These are phyloP conservation scores for Xylariales sp. DNA, from an alignment of 2,329 filamentous ascomycete genomes.

Conservation along the genomic window DNA sequence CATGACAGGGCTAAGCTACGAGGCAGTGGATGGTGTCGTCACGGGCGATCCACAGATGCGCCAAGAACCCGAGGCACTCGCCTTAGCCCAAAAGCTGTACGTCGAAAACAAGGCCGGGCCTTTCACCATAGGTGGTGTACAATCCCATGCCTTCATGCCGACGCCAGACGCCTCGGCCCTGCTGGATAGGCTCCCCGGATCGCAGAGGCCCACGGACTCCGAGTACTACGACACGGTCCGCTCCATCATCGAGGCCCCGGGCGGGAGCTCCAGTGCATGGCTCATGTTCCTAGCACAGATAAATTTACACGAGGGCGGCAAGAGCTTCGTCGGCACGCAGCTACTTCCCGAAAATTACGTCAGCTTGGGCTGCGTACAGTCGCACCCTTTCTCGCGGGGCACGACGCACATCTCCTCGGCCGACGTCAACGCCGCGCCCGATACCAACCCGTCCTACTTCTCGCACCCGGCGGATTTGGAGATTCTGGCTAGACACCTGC, in stretches of 20 bases:
- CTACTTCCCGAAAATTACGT: slow-evolving; percentile 39
- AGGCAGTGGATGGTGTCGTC: slow-evolving; percentile 31
- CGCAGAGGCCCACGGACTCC: slow-evolving; percentile 17
- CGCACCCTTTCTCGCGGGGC: slow-evolving; percentile 62
- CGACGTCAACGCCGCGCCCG: slow-evolving; percentile 55
- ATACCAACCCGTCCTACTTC: slow-evolving; percentile 65
- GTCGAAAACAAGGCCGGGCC: slow-evolving; percentile 40
- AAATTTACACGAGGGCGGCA: slow-evolving; percentile 42
- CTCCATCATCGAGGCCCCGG: slow-evolving; percentile 36
- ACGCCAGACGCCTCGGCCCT: slow-evolving; percentile 31
- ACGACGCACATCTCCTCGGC: slow-evolving; percentile 60
- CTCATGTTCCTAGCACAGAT: slow-evolving; percentile 44
- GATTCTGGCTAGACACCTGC: slow-evolving; percentile 52
- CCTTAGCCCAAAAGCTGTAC: slow-evolving; percentile 36
- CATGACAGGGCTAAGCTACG: slow-evolving; percentile 36
- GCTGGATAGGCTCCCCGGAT: slow-evolving; percentile 25
- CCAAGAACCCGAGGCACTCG: slow-evolving; percentile 38
- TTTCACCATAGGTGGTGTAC: slow-evolving; percentile 39
- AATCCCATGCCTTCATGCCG: slow-evolving; percentile 44
- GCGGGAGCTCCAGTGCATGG: slow-evolving; percentile 39
- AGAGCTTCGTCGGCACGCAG: slow-evolving; percentile 40
- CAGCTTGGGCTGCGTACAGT: slow-evolving; percentile 36
- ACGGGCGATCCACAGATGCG: slow-evolving; percentile 35
- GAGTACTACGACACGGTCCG: slow-evolving; percentile 36
- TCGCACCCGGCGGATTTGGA: slow-evolving; percentile 63